phyloP scores from a whole-genome alignment of 768 basidiomycete genomes.

The Suillus brevipes region DNA sequence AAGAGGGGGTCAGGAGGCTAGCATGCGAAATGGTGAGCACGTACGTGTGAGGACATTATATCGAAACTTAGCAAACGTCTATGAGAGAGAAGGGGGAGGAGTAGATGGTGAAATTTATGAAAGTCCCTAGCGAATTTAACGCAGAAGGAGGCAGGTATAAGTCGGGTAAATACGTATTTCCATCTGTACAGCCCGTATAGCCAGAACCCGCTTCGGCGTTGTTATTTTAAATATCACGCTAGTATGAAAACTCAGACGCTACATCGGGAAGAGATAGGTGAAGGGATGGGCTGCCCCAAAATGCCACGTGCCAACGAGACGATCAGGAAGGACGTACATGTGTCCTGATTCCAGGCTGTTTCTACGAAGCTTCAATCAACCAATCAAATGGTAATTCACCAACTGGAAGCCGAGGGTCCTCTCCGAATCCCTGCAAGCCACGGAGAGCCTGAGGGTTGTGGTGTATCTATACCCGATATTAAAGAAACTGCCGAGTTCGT shows the following conservation, averaged over 20 bases:
- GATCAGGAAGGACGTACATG: neutral
- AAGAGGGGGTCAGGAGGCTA: neutral
- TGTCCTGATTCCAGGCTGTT: conserved; percentile 5
- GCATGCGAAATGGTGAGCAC: neutral
- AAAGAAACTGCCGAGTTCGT: conserved; percentile 1
- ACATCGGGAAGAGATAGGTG: conserved; percentile 23
- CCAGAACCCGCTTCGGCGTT: conserved; percentile 25
- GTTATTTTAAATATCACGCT: conserved; percentile 31
- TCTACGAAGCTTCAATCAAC: conserved; percentile 9
- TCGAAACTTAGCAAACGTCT: conserved; percentile 1
- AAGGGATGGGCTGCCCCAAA: conserved; percentile 12
- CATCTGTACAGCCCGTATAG: conserved; percentile 35
- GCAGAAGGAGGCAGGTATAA: conserved; percentile 30
- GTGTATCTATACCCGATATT: conserved; percentile 5
- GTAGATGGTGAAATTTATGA: conserved; percentile 31
- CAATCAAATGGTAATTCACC: conserved; percentile 5
- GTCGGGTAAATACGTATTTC: conserved; percentile 33
- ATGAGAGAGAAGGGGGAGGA: conserved; percentile 11
- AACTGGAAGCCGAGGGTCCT: conserved; percentile 1
- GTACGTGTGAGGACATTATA: conserved; percentile 28
- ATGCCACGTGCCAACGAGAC: conserved; percentile 10
- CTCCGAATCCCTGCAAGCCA: neutral
- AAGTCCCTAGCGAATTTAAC: conserved; percentile 16
- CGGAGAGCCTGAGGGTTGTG: neutral
- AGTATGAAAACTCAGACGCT: conserved; percentile 27